These are phyloP conservation scores for Thelonectria blattea DNA, from an alignment of 2,329 filamentous ascomycete genomes.

Conservation along the genomic window DNA sequence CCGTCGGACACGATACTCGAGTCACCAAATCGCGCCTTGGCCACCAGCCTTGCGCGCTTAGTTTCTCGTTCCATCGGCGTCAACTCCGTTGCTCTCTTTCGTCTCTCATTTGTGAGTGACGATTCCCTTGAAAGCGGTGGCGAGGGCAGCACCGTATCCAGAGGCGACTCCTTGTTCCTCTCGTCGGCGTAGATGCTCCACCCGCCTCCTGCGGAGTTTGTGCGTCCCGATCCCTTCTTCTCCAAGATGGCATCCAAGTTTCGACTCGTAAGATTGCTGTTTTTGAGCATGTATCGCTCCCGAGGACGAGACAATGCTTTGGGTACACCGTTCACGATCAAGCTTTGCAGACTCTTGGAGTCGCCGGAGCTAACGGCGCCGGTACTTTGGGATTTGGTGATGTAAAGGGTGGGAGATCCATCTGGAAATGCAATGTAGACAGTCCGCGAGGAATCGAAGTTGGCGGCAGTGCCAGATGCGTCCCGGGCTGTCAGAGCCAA, in stretches of 20 bases:
- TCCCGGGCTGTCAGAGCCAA: slow-evolving; percentile 50
- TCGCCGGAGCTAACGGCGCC: slow-evolving; percentile 55
- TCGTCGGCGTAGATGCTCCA: slow-evolving; percentile 81
- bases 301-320: slow-evolving; percentile 80
- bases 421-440: slow-evolving; percentile 86
- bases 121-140: slow-evolving; percentile 50
- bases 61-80: slow-evolving; percentile 42
- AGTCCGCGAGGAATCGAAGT: slow-evolving; percentile 70
- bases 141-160: slow-evolving; percentile 58
- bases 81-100: slow-evolving; percentile 38
- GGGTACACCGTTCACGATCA: slow-evolving; percentile 80
- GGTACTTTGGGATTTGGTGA: slow-evolving; percentile 58
- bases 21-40: slow-evolving; percentile 73
- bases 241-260: slow-evolving; percentile 74
- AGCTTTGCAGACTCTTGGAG: slow-evolving; percentile 67
- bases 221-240: slow-evolving; percentile 71
- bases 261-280: slow-evolving; percentile 72
- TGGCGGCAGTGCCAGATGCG: slow-evolving; percentile 45
- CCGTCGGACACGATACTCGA: slow-evolving; percentile 62
- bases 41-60: slow-evolving; percentile 67
- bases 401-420: slow-evolving; percentile 76
- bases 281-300: slow-evolving; percentile 71
- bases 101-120: slow-evolving; percentile 36
- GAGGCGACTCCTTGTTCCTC: slow-evolving; percentile 57
- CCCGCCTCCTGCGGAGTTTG: slow-evolving; percentile 75